Conservation (phyloP, 805 yeast genomes). For the Ogataea dorogensis region DNA sequence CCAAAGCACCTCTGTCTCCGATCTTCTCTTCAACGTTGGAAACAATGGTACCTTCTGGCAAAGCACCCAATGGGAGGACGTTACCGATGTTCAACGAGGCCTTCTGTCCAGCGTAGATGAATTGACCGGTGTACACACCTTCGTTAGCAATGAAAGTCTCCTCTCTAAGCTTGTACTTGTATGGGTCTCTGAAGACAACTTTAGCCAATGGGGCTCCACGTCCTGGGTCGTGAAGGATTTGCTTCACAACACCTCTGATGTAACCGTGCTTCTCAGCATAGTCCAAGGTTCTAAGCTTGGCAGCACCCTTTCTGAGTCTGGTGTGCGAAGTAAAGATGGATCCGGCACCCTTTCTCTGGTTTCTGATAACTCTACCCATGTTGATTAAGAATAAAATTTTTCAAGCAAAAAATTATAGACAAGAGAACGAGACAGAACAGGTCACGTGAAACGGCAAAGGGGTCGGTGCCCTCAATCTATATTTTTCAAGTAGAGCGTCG, state of each 20-base stretch:
- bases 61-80: slow-evolving; percentile 93
- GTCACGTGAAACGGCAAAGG: slow-evolving; percentile 1
- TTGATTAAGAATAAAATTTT: slow-evolving; percentile 15
- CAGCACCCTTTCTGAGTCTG: slow-evolving; percentile 99
- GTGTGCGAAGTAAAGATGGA: slow-evolving; percentile 99
- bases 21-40: slow-evolving; percentile 98
- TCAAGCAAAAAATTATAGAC: slow-evolving; percentile 9
- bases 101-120: slow-evolving; percentile 97
- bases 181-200: slow-evolving; percentile 99
- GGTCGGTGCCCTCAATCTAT: not conserved
- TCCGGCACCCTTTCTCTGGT: slow-evolving; percentile 99
- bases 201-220: slow-evolving; percentile 99
- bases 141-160: slow-evolving; percentile 99
- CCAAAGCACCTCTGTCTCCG: slow-evolving; percentile 99
- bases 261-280: slow-evolving; percentile 99
- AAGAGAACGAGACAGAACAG: not conserved
- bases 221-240: slow-evolving; percentile 99
- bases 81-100: slow-evolving; percentile 97
- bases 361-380: slow-evolving; percentile 97
- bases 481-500: slow-evolving; percentile 3
- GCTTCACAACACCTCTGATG: slow-evolving; percentile 99
- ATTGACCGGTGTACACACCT: slow-evolving; percentile 99
- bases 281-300: slow-evolving; percentile 98
- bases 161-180: slow-evolving; percentile 96
- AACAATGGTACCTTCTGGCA: slow-evolving; percentile 99